Percentiles rank a stretch among this genome's conserved stretches.
Conservation (phyloP, 1,139 yeast genomes). For the Hansenula lynferdii region DNA sequence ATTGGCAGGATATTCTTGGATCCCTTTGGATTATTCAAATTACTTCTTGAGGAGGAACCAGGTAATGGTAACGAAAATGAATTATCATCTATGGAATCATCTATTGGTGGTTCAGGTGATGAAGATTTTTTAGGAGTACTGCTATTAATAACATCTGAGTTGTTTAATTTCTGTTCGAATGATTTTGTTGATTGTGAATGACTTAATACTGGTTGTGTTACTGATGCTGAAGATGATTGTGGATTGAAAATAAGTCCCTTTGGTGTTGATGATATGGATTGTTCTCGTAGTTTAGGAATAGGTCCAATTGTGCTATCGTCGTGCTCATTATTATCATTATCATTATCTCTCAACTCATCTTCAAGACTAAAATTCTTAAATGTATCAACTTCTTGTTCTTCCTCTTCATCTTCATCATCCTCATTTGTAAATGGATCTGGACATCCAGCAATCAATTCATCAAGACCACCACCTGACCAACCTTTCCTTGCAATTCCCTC, state of each 20-base stretch:
- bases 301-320: slow-evolving; percentile 1
- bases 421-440: slow-evolving; percentile 44
- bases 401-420: slow-evolving; percentile 20
- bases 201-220: slow-evolving; percentile 7
- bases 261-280: neutral
- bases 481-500: slow-evolving; percentile 83
- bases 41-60: slow-evolving; percentile 11
- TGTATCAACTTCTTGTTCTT: slow-evolving; percentile 5
- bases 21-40: slow-evolving; percentile 5
- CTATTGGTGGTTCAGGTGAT: neutral
- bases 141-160: slow-evolving; percentile 6
- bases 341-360: neutral
- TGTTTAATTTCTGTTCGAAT: neutral
- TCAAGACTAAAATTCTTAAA: no score
- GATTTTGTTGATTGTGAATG: slow-evolving; percentile 13
- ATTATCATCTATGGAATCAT: slow-evolving; percentile 19
- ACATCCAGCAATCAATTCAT: slow-evolving; percentile 51
- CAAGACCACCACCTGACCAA: slow-evolving; percentile 84
- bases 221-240: slow-evolving; percentile 4
- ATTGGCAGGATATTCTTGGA: neutral
- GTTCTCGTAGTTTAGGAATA: neutral
- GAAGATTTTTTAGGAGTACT: slow-evolving; percentile 14
- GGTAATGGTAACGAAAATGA: slow-evolving; percentile 27
- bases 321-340: neutral
- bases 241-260: slow-evolving; percentile 1